Base-by-base conservation (phyloP, 768 basidiomycete species). In the Podaxis sp. region DNA sequence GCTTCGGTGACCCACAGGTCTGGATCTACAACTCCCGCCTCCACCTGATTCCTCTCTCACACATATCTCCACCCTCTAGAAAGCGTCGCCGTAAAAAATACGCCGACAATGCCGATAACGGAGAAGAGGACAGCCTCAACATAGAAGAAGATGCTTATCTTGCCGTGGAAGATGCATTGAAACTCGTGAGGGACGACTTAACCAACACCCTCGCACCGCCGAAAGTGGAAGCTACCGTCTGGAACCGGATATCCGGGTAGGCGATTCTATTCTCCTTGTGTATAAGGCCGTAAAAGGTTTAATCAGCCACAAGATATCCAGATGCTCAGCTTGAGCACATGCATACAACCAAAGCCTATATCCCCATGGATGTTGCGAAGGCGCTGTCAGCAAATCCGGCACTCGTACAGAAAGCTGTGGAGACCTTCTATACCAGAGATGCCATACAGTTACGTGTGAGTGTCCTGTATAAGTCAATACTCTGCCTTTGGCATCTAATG, bases 351-450 rank as follows among this genome's bases (percentile, higher is more conserved):
- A 88, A 89, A 64, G 92, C 86, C 1, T 92, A 90, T 68, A 73
- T 99, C 7, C 95, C 97, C 4, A 65, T 79, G 15, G 91, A 94
- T 58, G 84, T 99, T 58, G 92, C 89, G 3, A 87, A 83, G 69
- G 88, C 91, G 0, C 78, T 99, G 33, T 71, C 79, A 6, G 74
- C 78, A 9, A 78, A 87, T 64, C 89, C 89, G 0, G 75, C 81
- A 2, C 82, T 99, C 13, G 80, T 96, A 15, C 95, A 98, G 68
- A 90, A 88, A 69, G 92, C 96, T 0, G 84, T 92, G 2, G 95
- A 96, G 74, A 84, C 91, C 3, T 99, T 99, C 73, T 99, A 99
- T 73, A 97, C 95, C 3, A 84, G 97, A 58, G 97, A 99, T 78
- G 91, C 92, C 0, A 79, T 89, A 13, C 95, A 96, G 73, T 78